Evolutionary conservation across 768 basidiomycete species (phyloP).

Genomic region (Calocera cornea): DNA sequence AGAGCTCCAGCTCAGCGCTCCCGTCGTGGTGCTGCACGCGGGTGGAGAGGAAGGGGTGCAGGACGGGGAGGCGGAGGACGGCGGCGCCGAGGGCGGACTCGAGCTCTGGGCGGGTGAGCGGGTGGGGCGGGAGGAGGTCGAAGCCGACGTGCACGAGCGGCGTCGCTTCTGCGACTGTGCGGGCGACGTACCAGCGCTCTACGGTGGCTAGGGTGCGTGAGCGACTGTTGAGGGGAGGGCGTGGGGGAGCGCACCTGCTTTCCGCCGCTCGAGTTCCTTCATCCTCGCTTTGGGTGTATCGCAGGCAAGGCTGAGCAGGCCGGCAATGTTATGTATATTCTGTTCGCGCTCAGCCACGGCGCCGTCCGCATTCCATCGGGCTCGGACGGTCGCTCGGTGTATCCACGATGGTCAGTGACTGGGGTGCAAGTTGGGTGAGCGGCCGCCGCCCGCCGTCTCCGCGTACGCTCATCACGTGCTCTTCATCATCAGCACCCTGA

Average conservation of each 20-base stretch:
- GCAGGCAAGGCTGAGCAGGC: not conserved
- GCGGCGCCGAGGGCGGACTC: not conserved
- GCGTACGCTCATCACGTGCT: too few relatives aligned
- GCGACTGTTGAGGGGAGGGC: not conserved
- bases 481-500: too few relatives aligned
- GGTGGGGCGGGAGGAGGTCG: not conserved
- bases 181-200: not conserved
- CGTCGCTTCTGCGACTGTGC: not conserved
- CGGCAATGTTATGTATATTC: too few relatives aligned
- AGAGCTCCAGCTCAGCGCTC: not conserved
- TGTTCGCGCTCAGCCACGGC: too few relatives aligned
- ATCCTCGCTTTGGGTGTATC: not conserved
- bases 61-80: not conserved
- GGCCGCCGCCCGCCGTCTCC: too few relatives aligned
- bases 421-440: too few relatives aligned
- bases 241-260: not conserved
- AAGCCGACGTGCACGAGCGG: not conserved
- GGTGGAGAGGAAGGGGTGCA: not conserved
- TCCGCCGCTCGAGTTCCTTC: not conserved
- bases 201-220: not conserved
- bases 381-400: too few relatives aligned
- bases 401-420: too few relatives aligned
- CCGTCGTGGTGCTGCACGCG: not conserved
- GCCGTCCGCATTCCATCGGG: too few relatives aligned
- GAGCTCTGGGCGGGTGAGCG: not conserved